Base-by-base conservation (phyloP, 768 basidiomycete genomes). In the Mycena floridula region DNA sequence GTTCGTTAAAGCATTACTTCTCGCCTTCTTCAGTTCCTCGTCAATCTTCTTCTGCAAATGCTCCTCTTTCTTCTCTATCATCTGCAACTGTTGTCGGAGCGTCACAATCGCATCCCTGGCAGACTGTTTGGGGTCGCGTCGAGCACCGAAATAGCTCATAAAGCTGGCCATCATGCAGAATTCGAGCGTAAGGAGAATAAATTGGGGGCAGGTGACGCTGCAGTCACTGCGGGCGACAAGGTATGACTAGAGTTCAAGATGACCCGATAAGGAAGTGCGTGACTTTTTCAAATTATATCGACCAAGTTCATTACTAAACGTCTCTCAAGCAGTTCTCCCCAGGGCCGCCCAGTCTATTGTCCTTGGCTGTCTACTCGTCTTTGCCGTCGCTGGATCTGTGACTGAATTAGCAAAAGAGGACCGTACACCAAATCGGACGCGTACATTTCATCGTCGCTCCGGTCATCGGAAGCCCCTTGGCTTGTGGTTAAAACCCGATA, bases 31-130 rank as follows among this genome's bases (percentile, higher is more conserved):
- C 56, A 81, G 53, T 58, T 98, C 95, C 51, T 96, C 92, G 43
- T 95, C 92, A 52, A 96, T 89, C 81, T 94, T 92, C 80, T 89
- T 93, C 75, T 87, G 85, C 50, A 97, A 70, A 64, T 89, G 76
- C 63, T 98, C 95, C 71, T 97, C 96, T 74, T 95, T 97, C 90
- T 97, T 99, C 79, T 97, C 93, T 54, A 98, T 82, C 83, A 95
- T 87, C 67, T 90, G 81, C 50, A 97, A 77, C 63, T 98, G 93
- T 67, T 95, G 86, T 58, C 95, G 81, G 54, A 99, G 73, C 37
- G 76, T 77, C 48, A 98, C 87, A 63, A 99, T 99, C 39, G 96
- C 90, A 61, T 96, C 90, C 51, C 91, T 77, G 37, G 95, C 85
- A 22, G 83, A 72, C 66, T 86, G 81, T 65, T 88, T 89, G 20